Evolutionary conservation across 2,329 filamentous ascomycete species (phyloP).

Genomic region (Sarocladium brachiariae): DNA sequence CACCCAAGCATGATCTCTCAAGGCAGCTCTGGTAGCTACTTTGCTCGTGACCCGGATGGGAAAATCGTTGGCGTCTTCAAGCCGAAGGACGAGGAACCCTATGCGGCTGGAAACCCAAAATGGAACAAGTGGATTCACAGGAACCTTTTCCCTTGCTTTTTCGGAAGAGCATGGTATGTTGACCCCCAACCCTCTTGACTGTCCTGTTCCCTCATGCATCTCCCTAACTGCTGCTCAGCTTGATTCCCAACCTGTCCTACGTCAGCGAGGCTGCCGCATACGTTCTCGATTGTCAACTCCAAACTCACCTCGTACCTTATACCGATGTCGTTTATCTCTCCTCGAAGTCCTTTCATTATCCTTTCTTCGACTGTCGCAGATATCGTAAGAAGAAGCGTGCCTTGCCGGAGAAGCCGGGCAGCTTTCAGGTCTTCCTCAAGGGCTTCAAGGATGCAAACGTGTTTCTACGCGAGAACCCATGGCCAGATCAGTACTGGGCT

Average conservation of each 20-base stretch:
- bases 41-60: slow-evolving; percentile 83
- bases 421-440: slow-evolving; percentile 95
- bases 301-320: slow-evolving; percentile 89
- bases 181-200: background rate
- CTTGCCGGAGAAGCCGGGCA: slow-evolving; percentile 83
- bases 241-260: slow-evolving; percentile 96
- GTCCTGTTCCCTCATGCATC: background rate
- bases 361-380: slow-evolving; percentile 89
- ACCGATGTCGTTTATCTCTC: slow-evolving; percentile 92
- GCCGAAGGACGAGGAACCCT: slow-evolving; percentile 97
- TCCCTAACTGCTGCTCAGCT: slow-evolving; percentile 31
- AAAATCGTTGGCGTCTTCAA: slow-evolving; percentile 98
- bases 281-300: slow-evolving; percentile 82
- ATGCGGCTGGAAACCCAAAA: slow-evolving; percentile 93
- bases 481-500: slow-evolving; percentile 80
- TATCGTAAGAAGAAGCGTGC: slow-evolving; percentile 83
- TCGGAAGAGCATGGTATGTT: slow-evolving; percentile 75
- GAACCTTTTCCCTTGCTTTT: slow-evolving; percentile 95
- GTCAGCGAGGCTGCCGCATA: slow-evolving; percentile 97
- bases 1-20: slow-evolving; percentile 96
- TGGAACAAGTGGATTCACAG: slow-evolving; percentile 99
- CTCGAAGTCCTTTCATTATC: slow-evolving; percentile 96
- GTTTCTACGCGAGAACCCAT: slow-evolving; percentile 90
- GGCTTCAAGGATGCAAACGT: slow-evolving; percentile 96
- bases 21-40: slow-evolving; percentile 96